Evolutionary conservation across 495 filamentous ascomycete species (phyloP).

Genomic region (Neohortaea acidophila): DNA sequence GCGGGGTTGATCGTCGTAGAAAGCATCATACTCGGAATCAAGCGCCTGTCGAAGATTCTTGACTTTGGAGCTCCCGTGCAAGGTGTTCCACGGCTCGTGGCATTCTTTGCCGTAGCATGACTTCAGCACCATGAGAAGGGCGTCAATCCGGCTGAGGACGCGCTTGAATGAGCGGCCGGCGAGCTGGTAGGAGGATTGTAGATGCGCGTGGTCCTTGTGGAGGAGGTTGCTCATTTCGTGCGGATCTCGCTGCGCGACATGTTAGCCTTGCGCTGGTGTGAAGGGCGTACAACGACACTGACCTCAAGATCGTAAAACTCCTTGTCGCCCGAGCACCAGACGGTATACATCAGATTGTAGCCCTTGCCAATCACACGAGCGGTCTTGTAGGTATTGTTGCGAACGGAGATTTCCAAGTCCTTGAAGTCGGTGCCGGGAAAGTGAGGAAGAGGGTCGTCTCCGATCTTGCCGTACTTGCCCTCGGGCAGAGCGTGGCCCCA

Average conservation of each 20-base stretch:
- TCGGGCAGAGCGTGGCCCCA: conserved; percentile 19
- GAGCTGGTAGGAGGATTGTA: neutral
- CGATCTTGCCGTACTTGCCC: conserved; percentile 8
- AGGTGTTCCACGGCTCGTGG: conserved; percentile 40
- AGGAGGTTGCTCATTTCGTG: neutral
- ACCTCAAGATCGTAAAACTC: conserved; percentile 16
- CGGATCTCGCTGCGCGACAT: neutral
- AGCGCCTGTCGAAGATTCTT: conserved; percentile 26
- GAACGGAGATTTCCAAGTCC: neutral
- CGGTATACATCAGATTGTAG: conserved; percentile 18
- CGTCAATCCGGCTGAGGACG: conserved; percentile 35
- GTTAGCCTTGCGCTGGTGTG: neutral
- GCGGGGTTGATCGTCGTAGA: neutral
- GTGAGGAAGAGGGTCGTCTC: neutral
- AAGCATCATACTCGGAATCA: conserved; percentile 1
- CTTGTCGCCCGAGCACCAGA: conserved; percentile 19
- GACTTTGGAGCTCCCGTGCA: conserved; percentile 38
- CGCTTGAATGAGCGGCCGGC: neutral
- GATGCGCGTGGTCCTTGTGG: neutral
- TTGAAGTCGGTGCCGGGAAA: neutral
- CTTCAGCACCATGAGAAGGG: conserved; percentile 48
- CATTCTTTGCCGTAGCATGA: conserved; percentile 45
- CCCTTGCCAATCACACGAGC: conserved; percentile 11
- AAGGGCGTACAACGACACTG: neutral
- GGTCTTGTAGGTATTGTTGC: conserved; percentile 22